phyloP scores from a whole-genome alignment of 768 basidiomycete species.

The Russula olivacea region DNA sequence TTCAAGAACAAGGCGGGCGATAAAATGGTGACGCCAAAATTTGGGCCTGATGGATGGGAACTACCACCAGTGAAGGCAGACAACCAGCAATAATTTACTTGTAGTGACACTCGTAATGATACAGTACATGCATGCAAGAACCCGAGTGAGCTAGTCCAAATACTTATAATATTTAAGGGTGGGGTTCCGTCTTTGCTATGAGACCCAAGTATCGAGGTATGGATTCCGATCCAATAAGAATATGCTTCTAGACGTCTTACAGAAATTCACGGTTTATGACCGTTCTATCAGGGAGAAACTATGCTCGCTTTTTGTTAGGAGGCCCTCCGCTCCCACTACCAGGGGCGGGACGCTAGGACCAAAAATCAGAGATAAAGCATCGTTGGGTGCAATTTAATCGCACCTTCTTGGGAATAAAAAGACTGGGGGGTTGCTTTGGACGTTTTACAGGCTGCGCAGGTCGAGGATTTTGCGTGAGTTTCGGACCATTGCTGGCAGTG shows the following conservation, averaged over 20 bases:
- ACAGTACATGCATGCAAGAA: slow-evolving; percentile 10
- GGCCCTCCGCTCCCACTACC: slow-evolving; percentile 1
- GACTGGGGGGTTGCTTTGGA: slow-evolving; percentile 16
- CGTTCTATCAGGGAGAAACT: background rate
- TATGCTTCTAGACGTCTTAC: background rate
- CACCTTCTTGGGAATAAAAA: slow-evolving; percentile 29
- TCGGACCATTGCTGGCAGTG: background rate
- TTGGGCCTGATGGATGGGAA: slow-evolving; percentile 84
- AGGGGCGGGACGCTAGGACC: slow-evolving; percentile 11
- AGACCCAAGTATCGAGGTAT: background rate
- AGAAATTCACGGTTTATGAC: background rate
- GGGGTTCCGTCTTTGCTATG: background rate
- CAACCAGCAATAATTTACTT: slow-evolving; percentile 15
- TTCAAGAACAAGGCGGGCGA: slow-evolving; percentile 60
- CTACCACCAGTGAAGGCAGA: slow-evolving; percentile 56
- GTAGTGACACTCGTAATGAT: background rate
- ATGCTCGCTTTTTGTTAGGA: slow-evolving; percentile 17
- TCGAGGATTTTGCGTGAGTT: slow-evolving; percentile 1
- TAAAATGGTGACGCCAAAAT: slow-evolving; percentile 74
- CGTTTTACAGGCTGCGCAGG: slow-evolving; percentile 2
- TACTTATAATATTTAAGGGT: background rate
- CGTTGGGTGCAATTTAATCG: background rate
- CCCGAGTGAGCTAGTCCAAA: background rate
- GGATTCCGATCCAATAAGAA: background rate
- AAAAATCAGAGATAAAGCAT: slow-evolving; percentile 18